Evolutionary conservation across 805 yeast species (phyloP).

Genomic region (Myxozyma monticola): DNA sequence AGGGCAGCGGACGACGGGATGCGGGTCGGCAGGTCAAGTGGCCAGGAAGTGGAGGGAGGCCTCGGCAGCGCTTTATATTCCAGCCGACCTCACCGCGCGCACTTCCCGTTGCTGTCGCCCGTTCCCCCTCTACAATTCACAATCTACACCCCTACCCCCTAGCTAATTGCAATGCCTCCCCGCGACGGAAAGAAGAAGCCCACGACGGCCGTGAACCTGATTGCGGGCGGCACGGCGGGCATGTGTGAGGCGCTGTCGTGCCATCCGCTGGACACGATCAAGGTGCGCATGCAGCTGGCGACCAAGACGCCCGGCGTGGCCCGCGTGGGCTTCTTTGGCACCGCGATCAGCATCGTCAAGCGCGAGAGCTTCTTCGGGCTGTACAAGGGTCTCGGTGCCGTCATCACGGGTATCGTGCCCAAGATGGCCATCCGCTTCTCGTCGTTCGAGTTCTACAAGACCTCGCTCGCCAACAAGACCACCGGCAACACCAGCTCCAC

Average conservation of each 20-base stretch:
- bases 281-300: conserved; percentile 94
- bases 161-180: conserved; percentile 18
- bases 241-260: conserved; percentile 95
- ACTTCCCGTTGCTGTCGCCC: too few relatives aligned
- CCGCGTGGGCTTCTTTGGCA: conserved; percentile 81
- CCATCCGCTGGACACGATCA: conserved; percentile 97
- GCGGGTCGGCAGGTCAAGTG: too few relatives aligned
- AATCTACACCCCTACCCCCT: too few relatives aligned
- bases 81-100: too few relatives aligned
- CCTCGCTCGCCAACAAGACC: conserved; percentile 49
- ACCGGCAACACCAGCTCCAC: conserved; percentile 57
- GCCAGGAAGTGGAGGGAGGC: too few relatives aligned
- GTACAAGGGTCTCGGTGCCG: conserved; percentile 96
- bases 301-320: conserved; percentile 56
- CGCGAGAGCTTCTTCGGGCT: conserved; percentile 83
- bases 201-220: conserved; percentile 31
- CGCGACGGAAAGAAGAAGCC: conserved; percentile 29
- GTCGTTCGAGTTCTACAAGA: conserved; percentile 85
- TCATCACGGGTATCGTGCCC: conserved; percentile 94
- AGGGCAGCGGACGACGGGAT: too few relatives aligned
- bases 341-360: conserved; percentile 74
- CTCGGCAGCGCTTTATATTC: too few relatives aligned
- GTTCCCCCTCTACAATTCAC: too few relatives aligned
- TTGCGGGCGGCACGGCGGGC: conserved; percentile 98
- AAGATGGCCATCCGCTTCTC: conserved; percentile 97